Percentiles rank a stretch among this genome's conserved stretches.
phyloP scores from a whole-genome alignment of 257 asterid species.

The Lavandula angustifolia region DNA sequence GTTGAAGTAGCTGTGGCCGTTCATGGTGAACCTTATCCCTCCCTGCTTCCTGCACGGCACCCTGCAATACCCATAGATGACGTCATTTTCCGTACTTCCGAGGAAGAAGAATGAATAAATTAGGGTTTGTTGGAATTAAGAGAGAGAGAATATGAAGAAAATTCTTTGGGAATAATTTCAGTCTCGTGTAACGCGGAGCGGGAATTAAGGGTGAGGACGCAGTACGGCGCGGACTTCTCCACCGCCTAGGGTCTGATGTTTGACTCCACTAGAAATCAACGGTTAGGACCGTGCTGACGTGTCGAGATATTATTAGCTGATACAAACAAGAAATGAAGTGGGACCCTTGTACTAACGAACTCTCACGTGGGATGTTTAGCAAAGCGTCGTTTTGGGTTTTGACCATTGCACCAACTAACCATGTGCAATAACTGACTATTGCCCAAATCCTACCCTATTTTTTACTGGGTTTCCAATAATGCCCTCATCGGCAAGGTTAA shows the following conservation, averaged over 20 bases:
- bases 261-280: conserved; percentile 24
- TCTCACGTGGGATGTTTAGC: conserved; percentile 40
- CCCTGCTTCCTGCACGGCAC: conserved; percentile 78
- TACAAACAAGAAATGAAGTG: background rate
- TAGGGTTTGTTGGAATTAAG: background rate
- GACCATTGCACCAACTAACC: conserved; percentile 29
- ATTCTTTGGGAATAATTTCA: background rate
- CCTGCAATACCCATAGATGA: conserved; percentile 37
- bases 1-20: conserved; percentile 82
- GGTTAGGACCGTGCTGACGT: conserved; percentile 25
- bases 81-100: no score
- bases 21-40: conserved; percentile 76
- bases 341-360: conserved; percentile 36
- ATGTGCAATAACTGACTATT: conserved; percentile 31
- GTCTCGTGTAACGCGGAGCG: conserved; percentile 24
- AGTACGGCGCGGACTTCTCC: conserved; percentile 23
- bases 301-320: conserved; percentile 29
- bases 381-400: conserved; percentile 29
- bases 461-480: background rate
- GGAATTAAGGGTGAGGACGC: conserved; percentile 33
- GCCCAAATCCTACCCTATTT: background rate
- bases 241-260: conserved; percentile 34
- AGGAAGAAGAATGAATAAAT: no score
- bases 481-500: background rate
- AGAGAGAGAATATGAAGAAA: background rate